Evolutionary conservation across 257 asterid species (phyloP).

Genomic region (Nicotiana benthamiana): DNA sequence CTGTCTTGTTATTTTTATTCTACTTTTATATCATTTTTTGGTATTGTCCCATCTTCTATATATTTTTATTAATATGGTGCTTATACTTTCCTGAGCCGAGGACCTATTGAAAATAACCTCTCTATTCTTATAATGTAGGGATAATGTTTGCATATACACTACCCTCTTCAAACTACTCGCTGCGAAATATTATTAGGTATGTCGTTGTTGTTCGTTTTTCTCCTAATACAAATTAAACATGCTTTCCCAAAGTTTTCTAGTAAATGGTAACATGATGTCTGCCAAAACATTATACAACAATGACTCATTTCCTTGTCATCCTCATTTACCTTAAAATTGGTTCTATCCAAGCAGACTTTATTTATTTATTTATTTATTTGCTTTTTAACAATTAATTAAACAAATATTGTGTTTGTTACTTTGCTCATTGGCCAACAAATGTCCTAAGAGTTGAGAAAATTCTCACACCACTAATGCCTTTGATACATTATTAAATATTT

Average conservation of each 20-base stretch:
- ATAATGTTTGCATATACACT: too few species aligned
- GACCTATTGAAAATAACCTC: too few species aligned
- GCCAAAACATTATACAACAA: background rate
- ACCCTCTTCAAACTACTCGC: too few species aligned
- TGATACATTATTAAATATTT: background rate
- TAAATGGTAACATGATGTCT: background rate
- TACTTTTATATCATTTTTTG: too few species aligned
- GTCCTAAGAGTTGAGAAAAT: background rate
- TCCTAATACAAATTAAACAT: background rate
- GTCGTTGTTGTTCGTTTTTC: background rate
- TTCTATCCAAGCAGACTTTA: background rate
- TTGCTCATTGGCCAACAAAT: constrained; percentile 2
- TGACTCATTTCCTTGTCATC: constrained; percentile 5
- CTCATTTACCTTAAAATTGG: background rate
- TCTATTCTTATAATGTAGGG: too few species aligned
- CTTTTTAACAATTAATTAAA: background rate
- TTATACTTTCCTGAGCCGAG: too few species aligned
- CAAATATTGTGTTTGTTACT: background rate
- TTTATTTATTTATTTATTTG: background rate
- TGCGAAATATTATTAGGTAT: too few species aligned
- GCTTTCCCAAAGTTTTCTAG: background rate
- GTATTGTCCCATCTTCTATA: too few species aligned
- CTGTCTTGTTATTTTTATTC: too few species aligned
- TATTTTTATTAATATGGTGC: too few species aligned
- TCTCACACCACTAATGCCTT: background rate